Percentiles rank a stretch among this genome's conserved stretches.
These are phyloP conservation scores for Suillus sp. DNA, from an alignment of 768 basidiomycete species.

Conservation along the genomic window DNA sequence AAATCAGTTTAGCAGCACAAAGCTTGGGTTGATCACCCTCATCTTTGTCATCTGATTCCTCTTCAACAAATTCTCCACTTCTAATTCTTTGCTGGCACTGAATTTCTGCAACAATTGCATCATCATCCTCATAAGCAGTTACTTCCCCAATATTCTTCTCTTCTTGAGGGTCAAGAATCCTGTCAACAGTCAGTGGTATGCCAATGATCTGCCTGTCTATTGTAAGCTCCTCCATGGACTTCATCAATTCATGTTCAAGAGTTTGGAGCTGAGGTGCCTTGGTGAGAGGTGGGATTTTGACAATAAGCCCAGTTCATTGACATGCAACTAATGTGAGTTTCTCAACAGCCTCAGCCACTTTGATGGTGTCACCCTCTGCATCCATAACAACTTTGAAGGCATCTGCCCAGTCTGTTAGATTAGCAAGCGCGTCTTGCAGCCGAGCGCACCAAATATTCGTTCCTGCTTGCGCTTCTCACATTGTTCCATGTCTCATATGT, in stretches of 20 bases:
- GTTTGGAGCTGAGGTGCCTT: background rate
- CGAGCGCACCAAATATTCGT: too few relatives aligned
- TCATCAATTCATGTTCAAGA: background rate
- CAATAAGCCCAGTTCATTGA: background rate
- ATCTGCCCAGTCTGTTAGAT: constrained; percentile 2
- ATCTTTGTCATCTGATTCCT: background rate
- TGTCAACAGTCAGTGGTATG: constrained; percentile 14
- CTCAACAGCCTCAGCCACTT: background rate
- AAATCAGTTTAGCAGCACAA: too few relatives aligned
- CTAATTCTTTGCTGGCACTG: background rate
- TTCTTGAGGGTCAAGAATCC: constrained; percentile 15
- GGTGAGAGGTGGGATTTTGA: background rate
- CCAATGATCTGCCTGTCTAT: constrained; percentile 16
- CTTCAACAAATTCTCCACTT: background rate
- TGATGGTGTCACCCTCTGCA: constrained; percentile 7
- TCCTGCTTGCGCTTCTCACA: too few relatives aligned
- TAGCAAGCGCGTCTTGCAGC: too few relatives aligned
- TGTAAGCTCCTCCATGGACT: background rate
- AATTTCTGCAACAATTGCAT: background rate
- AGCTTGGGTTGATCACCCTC: background rate
- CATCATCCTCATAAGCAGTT: background rate
- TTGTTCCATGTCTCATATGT: too few relatives aligned
- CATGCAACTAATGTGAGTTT: background rate
- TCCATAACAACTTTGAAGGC: constrained; percentile 9
- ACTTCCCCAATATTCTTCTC: constrained; percentile 16